phyloP scores from a whole-genome alignment of 179 eudicot species.

The Beta macrorhiza region DNA sequence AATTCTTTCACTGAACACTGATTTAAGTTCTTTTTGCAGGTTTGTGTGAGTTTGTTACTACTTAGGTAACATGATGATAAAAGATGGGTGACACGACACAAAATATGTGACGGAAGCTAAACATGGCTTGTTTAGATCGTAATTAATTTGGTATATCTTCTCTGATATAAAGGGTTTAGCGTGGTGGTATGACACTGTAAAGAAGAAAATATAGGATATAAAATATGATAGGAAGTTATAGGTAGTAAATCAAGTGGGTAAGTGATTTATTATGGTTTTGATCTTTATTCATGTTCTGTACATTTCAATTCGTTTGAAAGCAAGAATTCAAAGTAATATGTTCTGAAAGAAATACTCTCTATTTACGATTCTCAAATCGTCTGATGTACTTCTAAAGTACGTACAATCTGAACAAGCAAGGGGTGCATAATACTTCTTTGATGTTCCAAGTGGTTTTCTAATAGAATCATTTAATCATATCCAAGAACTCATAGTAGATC shows the following conservation, averaged over 20 bases:
- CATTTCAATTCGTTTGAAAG: conserved; percentile 27
- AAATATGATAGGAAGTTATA: conserved; percentile 17
- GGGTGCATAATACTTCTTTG: neutral
- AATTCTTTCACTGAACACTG: neutral
- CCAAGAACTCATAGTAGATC: too few species aligned
- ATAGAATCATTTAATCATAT: too few species aligned
- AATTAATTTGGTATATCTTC: conserved; percentile 20
- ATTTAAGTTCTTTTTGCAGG: conserved; percentile 25
- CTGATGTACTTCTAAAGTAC: neutral
- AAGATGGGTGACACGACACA: neutral
- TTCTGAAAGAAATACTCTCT: neutral
- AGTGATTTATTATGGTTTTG: conserved; percentile 15
- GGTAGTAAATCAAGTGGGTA: conserved; percentile 25
- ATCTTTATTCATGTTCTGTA: conserved; percentile 21
- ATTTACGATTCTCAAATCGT: neutral
- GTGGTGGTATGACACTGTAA: conserved; percentile 14
- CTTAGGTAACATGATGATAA: conserved; percentile 10
- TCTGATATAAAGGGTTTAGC: conserved; percentile 3
- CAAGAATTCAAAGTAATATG: conserved; percentile 16
- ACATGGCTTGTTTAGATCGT: conserved; percentile 16
- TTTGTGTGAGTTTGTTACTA: conserved; percentile 10
- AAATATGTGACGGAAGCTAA: conserved; percentile 20
- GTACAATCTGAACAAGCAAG: neutral
- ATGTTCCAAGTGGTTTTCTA: neutral
- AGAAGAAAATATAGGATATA: conserved; percentile 29